Evolutionary conservation across 495 filamentous ascomycete genomes (phyloP).

Genomic region (Pyrenula massariospora): DNA sequence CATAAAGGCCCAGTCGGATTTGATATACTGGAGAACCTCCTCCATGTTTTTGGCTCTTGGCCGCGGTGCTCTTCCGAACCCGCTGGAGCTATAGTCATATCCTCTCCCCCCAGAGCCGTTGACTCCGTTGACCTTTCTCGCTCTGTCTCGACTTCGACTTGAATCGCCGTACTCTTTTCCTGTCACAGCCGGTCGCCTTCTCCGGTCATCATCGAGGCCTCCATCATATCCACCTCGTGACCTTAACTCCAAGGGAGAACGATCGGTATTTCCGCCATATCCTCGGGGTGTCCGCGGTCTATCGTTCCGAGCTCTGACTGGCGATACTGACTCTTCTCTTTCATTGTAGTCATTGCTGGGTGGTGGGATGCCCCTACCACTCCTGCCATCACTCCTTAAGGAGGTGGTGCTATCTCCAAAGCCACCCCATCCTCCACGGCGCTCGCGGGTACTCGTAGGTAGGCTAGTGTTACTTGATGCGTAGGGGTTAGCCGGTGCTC

Average conservation of each 20-base stretch:
- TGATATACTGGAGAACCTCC: slow-evolving; percentile 59
- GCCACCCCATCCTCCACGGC: slow-evolving; percentile 29
- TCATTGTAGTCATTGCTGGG: slow-evolving; percentile 7
- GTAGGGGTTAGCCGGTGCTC: neutral
- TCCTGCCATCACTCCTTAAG: slow-evolving; percentile 16
- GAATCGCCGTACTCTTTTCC: slow-evolving; percentile 15
- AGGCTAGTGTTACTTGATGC: slow-evolving; percentile 2
- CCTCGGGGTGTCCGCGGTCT: neutral
- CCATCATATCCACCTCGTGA: slow-evolving; percentile 3
- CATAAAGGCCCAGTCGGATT: slow-evolving; percentile 87
- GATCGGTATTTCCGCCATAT: neutral
- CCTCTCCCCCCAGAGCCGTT: neutral
- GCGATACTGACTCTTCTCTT: slow-evolving; percentile 4
- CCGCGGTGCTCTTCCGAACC: slow-evolving; percentile 13
- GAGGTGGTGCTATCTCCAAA: slow-evolving; percentile 12
- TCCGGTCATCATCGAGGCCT: slow-evolving; percentile 1
- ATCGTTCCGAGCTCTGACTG: neutral
- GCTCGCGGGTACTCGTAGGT: slow-evolving; percentile 8
- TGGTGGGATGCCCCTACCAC: slow-evolving; percentile 4
- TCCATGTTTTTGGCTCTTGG: slow-evolving; percentile 26
- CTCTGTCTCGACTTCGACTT: slow-evolving; percentile 13
- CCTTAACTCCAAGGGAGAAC: neutral
- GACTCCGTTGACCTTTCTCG: neutral
- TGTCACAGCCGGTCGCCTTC: slow-evolving; percentile 5
- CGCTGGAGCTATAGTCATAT: slow-evolving; percentile 10